Evolutionary conservation across 2,329 filamentous ascomycete genomes (phyloP), one percentile per base, ranked within the genome.

Genomic region (Aureobasidium mangrovei): DNA sequence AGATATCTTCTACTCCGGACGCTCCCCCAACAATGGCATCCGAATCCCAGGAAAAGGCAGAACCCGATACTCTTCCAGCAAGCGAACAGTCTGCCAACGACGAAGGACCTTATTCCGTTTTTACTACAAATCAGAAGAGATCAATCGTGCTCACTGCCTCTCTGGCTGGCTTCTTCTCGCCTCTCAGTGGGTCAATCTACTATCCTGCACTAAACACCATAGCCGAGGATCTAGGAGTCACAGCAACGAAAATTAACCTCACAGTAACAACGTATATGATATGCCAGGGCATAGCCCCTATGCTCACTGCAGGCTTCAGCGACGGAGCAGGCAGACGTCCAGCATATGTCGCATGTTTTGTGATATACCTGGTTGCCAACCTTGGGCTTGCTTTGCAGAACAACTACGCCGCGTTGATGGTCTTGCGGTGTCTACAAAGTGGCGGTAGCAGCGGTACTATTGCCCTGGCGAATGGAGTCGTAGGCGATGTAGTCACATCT

Each of bases 401-500:
- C 46, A 63, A 61, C 51, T 69, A 67, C 44, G 60, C 62, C 6
- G 66, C 81, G 0, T 67, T 86, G 24, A 63, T 86, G 32, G 71
- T 84, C 2, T 68, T 86, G 7, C 76, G 83, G 0, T 81, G 79
- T 69, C 56, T 85, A 3, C 83, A 86, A 62, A 82, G 80, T 32
- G 74, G 74, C 0, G 83, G 85, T 0, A 84, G 80, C 64, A 84
- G 81, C 60, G 82, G 82, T 0, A 85, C 84, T 0, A 74, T 89
- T n/a, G 83, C 86, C 0, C 72, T 93, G 1, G 81, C 80, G 0
- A 85, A 79, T 57, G 87, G 82, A 2, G 81, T 89, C 1, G 79
- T 91, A 10, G 83, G 84, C 0, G 88, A 93, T 61, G 76, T 90
- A 4, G 77, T 83, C 0, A 81, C 84, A 0, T 82, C 78, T 43